These are phyloP conservation scores for Sporothrix inflata DNA, from an alignment of 2,329 filamentous ascomycete species.

Conservation along the genomic window DNA sequence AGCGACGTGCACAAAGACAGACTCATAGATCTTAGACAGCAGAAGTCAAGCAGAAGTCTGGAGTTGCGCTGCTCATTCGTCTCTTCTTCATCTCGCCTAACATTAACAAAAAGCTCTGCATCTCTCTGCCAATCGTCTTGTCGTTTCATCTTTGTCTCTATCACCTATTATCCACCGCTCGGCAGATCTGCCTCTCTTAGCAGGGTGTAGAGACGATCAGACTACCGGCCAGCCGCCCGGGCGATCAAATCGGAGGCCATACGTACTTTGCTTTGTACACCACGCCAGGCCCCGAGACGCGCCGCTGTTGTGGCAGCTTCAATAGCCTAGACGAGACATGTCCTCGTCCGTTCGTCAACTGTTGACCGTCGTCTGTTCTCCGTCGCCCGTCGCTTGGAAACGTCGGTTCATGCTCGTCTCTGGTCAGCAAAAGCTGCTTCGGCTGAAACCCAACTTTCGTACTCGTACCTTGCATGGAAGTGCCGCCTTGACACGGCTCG, in stretches of 20 bases:
- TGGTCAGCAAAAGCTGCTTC: not conserved
- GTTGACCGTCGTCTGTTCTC: not conserved
- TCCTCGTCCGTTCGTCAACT: not conserved
- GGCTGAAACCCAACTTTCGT: not conserved
- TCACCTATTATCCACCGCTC: not conserved
- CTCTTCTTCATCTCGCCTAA: not conserved
- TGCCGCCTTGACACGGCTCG: conserved; percentile 10
- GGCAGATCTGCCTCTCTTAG: not conserved
- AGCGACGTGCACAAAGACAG: not conserved
- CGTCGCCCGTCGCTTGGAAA: not conserved
- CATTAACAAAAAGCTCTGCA: not conserved
- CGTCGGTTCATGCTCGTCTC: not conserved
- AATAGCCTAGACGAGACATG: conserved; percentile 7
- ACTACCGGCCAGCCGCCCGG: not conserved
- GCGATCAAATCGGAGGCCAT: not conserved
- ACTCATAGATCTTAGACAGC: too few relatives aligned
- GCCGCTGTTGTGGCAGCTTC: not conserved
- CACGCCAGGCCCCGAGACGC: not conserved
- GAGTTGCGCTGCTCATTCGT: not conserved
- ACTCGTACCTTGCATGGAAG: conserved; percentile 21
- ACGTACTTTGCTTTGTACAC: not conserved
- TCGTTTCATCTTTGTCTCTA: not conserved
- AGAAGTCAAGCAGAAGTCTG: not conserved
- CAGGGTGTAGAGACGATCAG: not conserved
- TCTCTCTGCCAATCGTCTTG: not conserved